Evolutionary conservation across 2,329 filamentous ascomycete genomes (phyloP), one percentile per base, ranked within the genome.

Genomic region (Xylaria sp.): DNA sequence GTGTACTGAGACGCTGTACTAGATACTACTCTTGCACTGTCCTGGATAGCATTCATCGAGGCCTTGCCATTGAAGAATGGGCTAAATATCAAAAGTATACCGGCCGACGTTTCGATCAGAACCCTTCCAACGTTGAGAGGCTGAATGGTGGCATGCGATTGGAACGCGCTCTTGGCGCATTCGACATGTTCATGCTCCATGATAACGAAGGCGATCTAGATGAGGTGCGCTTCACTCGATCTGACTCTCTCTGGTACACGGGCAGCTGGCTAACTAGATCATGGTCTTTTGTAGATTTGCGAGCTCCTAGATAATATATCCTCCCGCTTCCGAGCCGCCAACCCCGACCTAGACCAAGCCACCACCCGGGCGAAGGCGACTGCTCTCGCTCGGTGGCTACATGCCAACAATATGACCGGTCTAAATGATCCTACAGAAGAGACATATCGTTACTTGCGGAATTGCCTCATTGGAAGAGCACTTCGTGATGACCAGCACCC

Each of bases 161-260:
- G 19, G 94, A 97, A 74, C 84, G 85, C 60, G 90, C 90, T 1
- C 79, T 98, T 15, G 90, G 89, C 19, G 90, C 90, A 14, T 96
- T 96, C 75, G 95, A 98, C 76, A 84, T 98, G 77, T 98, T 98
- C 76, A 87, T 96, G 47, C 80, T 94, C 28, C 87, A 90, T 67
- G 89, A 90, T 57, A 84, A 87, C 17, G 82, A 83, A 31, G 88
- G 89, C n/a, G 92, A 96, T 72, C 78, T 94, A 54, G 84, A 90
- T 60, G 87, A 92, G 78, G 89, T 90, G 77, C 47, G 65, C 57
- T 17, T 28, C 19, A 12, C 19, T 28, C 15, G 15, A 5, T 25
- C 31, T 31, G 15, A 28, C 31, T 17, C 14, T 37, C 14, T 14
- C 2, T 19, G 6, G 40, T 9, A 17, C 37, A 23, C n/a, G 46